Conservation (phyloP, 2,329 filamentous ascomycete genomes). For the Botryotinia calthae region DNA sequence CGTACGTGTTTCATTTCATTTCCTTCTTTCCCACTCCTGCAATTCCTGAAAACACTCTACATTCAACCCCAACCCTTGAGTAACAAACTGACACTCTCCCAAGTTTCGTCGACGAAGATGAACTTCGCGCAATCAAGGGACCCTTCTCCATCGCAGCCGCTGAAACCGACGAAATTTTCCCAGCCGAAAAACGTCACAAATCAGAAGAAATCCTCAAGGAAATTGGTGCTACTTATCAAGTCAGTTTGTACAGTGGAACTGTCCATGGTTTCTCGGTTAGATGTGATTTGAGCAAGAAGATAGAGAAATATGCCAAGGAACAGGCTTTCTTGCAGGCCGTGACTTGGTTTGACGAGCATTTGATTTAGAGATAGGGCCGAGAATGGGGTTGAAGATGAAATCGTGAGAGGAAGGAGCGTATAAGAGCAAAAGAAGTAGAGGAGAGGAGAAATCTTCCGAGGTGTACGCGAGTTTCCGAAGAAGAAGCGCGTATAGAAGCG, state of each 20-base stretch:
- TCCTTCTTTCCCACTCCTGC: background rate
- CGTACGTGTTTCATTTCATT: slow-evolving; percentile 35
- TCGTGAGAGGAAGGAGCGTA: background rate
- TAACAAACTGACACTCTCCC: background rate
- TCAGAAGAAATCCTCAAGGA: slow-evolving; percentile 62
- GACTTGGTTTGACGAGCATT: slow-evolving; percentile 68
- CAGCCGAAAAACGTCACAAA: slow-evolving; percentile 59
- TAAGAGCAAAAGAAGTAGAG: background rate
- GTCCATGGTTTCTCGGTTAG: slow-evolving; percentile 74
- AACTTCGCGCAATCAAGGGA: slow-evolving; percentile 63
- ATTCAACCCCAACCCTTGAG: background rate
- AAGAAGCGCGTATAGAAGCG: background rate
- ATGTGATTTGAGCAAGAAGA: slow-evolving; percentile 54
- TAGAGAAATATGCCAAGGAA: slow-evolving; percentile 70
- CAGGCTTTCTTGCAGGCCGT: slow-evolving; percentile 77
- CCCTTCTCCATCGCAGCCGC: slow-evolving; percentile 59
- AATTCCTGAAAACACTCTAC: background rate
- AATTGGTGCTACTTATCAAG: slow-evolving; percentile 58
- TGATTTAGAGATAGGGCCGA: slow-evolving; percentile 38
- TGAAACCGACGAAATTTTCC: slow-evolving; percentile 66
- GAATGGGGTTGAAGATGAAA: background rate
- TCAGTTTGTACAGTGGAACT: slow-evolving; percentile 70
- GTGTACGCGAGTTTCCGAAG: background rate
- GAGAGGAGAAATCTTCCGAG: no score
- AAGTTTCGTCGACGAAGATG: slow-evolving; percentile 62